phyloP scores from a whole-genome alignment of 495 filamentous ascomycete genomes.

The Penicillium salamii region DNA sequence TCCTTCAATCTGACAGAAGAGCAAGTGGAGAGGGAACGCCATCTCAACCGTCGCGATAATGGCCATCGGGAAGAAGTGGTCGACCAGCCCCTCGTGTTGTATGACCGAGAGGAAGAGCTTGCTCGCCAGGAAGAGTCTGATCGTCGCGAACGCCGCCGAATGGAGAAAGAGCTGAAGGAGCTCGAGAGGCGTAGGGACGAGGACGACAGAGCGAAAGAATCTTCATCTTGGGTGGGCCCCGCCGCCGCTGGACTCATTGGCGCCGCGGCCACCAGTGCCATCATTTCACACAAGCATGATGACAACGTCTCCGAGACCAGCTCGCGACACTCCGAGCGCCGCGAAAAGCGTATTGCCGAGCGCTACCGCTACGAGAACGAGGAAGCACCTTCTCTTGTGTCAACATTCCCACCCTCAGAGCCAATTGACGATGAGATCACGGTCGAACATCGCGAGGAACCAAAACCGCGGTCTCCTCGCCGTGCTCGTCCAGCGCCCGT shows the following conservation, averaged over 20 bases:
- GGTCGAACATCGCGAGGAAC: slow-evolving; percentile 10
- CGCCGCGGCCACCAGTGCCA: slow-evolving; percentile 39
- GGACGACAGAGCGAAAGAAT: slow-evolving; percentile 17
- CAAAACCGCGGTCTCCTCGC: slow-evolving; percentile 22
- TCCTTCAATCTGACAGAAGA: slow-evolving; percentile 48
- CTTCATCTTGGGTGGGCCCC: slow-evolving; percentile 41
- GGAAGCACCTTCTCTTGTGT: slow-evolving; percentile 18
- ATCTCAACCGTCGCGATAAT: slow-evolving; percentile 31
- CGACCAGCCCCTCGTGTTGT: slow-evolving; percentile 20
- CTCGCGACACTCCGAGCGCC: slow-evolving; percentile 28
- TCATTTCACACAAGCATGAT: slow-evolving; percentile 38
- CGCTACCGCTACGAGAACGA: slow-evolving; percentile 27
- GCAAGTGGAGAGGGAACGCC: slow-evolving; percentile 43
- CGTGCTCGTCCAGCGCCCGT: slow-evolving; percentile 25
- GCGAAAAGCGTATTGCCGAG: slow-evolving; percentile 40
- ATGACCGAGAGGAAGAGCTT: slow-evolving; percentile 23
- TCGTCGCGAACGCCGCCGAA: slow-evolving; percentile 17
- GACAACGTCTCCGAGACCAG: slow-evolving; percentile 34
- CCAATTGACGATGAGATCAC: slow-evolving; percentile 12
- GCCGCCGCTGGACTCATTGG: slow-evolving; percentile 49
- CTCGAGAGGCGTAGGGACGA: slow-evolving; percentile 18
- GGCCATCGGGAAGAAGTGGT: slow-evolving; percentile 15
- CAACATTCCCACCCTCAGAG: slow-evolving; percentile 13
- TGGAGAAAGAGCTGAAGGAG: slow-evolving; percentile 16
- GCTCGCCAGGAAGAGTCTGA: slow-evolving; percentile 14